phyloP scores from a whole-genome alignment of 106 monocot genomes.

The Hemerocallis citrina region DNA sequence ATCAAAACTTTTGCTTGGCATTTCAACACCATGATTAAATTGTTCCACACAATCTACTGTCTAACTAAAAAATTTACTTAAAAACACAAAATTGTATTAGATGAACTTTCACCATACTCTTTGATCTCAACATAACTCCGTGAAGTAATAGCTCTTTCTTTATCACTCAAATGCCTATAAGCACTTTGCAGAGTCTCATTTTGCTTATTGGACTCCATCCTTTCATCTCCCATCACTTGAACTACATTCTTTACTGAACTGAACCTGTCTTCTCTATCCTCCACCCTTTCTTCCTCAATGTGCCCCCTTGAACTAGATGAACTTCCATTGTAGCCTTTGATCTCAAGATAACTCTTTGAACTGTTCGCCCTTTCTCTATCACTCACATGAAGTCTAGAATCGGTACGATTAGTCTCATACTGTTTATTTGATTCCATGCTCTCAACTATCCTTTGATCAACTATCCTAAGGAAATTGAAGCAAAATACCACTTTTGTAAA shows the following conservation, averaged over 20 bases:
- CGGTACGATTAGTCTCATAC: not conserved
- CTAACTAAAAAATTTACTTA: too few relatives aligned
- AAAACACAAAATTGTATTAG: too few relatives aligned
- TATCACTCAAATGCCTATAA: not conserved
- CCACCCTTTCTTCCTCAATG: not conserved
- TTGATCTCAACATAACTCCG: too few relatives aligned
- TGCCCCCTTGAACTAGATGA: not conserved
- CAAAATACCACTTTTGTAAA: too few relatives aligned
- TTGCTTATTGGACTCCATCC: not conserved
- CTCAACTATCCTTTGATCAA: not conserved
- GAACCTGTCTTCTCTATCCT: not conserved
- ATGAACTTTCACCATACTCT: too few relatives aligned
- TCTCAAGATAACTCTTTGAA: not conserved
- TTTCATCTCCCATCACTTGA: conserved; percentile 4
- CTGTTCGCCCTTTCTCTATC: not conserved
- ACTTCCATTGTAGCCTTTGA: too few relatives aligned
- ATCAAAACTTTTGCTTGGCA: too few relatives aligned
- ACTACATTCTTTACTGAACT: not conserved
- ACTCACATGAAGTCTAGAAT: not conserved
- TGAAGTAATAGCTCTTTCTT: not conserved
- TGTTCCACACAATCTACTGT: too few relatives aligned
- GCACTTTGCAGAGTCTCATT: not conserved
- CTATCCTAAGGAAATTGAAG: too few relatives aligned
- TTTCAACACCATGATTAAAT: too few relatives aligned
- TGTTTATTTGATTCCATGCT: not conserved